phyloP scores from a whole-genome alignment of 202 grass and related monocot genomes.

The Sporobolus alterniflorus region DNA sequence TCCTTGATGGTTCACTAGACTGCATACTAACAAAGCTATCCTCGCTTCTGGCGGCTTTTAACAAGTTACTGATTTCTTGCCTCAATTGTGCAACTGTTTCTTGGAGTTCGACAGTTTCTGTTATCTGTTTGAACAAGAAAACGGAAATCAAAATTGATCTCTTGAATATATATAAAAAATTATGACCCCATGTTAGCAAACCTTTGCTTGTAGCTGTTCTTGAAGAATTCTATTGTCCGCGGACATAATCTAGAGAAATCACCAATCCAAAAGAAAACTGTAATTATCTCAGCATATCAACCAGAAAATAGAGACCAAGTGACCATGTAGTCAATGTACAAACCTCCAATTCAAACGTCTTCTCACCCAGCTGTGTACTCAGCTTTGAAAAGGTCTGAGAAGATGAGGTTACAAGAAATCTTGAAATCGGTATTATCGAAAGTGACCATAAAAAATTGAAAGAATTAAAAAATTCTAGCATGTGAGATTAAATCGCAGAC shows the following conservation, averaged over 20 bases:
- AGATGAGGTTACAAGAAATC: slow-evolving; percentile 20
- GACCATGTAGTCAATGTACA: slow-evolving; percentile 34
- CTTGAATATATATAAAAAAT: slow-evolving; percentile 30
- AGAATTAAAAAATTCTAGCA: not conserved
- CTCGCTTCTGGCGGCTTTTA: slow-evolving; percentile 44
- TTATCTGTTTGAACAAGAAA: slow-evolving; percentile 51
- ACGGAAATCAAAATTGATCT: slow-evolving; percentile 32
- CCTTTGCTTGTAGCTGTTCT: slow-evolving; percentile 95
- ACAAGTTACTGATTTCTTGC: slow-evolving; percentile 61
- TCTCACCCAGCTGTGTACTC: slow-evolving; percentile 83
- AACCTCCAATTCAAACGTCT: slow-evolving; percentile 94
- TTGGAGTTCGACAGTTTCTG: slow-evolving; percentile 82
- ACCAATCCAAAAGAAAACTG: slow-evolving; percentile 22
- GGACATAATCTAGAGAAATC: slow-evolving; percentile 88
- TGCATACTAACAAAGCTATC: slow-evolving; percentile 33
- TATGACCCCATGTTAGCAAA: slow-evolving; percentile 27
- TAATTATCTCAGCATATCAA: slow-evolving; percentile 37
- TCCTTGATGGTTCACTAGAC: slow-evolving; percentile 51
- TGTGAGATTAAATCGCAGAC: not conserved
- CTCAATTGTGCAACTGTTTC: slow-evolving; percentile 62
- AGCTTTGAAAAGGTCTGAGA: slow-evolving; percentile 89
- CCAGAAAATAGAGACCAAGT: not conserved
- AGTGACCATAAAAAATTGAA: not conserved
- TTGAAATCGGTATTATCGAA: slow-evolving; percentile 10
- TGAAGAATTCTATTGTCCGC: slow-evolving; percentile 99